phyloP scores from a whole-genome alignment of 768 basidiomycete genomes.

The Leccinellum albellum region DNA sequence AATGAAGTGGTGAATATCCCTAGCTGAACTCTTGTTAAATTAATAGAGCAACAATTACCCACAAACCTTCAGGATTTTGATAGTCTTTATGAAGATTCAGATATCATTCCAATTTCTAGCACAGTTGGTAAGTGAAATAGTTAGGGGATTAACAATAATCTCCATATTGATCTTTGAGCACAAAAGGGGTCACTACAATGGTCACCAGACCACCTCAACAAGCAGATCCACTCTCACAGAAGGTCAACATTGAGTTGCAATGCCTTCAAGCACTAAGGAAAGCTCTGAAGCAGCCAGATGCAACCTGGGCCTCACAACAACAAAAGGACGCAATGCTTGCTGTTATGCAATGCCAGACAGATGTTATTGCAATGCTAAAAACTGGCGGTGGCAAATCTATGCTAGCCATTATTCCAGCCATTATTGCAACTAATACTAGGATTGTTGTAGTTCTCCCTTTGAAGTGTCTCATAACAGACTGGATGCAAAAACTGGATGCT shows the following conservation, averaged over 20 bases:
- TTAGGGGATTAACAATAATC: too few relatives aligned
- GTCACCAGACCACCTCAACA: too few relatives aligned
- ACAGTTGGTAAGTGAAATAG: too few relatives aligned
- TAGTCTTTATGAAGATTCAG: background rate
- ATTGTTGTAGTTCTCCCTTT: background rate
- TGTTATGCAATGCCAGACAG: background rate
- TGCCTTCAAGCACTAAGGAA: background rate
- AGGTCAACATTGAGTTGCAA: background rate
- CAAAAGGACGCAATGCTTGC: background rate
- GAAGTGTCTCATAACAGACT: background rate
- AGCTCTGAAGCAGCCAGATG: background rate
- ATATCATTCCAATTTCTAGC: too few relatives aligned
- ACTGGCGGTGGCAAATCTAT: background rate
- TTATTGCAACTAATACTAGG: background rate
- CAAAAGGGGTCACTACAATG: too few relatives aligned
- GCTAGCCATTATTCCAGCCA: background rate
- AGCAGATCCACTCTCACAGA: background rate
- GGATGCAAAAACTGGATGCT: background rate
- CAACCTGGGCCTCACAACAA: background rate
- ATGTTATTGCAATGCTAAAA: background rate
- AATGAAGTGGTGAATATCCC: too few relatives aligned
- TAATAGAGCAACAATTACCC: too few relatives aligned
- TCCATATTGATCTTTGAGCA: background rate
- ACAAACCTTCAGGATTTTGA: background rate
- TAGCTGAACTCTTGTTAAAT: too few relatives aligned